These are phyloP conservation scores for Colletotrichum incanum DNA, from an alignment of 2,329 filamentous ascomycete genomes.

Conservation along the genomic window DNA sequence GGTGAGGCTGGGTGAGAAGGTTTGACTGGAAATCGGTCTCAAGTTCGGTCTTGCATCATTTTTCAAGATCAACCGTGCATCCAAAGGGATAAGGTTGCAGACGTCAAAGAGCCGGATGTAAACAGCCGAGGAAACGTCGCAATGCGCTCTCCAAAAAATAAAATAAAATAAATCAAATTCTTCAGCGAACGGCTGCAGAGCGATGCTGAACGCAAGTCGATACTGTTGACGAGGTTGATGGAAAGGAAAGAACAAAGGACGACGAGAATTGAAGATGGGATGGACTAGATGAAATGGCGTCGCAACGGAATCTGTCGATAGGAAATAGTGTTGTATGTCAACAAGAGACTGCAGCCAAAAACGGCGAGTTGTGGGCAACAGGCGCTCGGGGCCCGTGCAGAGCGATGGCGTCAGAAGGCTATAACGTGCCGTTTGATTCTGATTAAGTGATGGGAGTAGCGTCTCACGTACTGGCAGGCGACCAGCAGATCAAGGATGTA, in stretches of 20 bases:
- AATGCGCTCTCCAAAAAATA: background rate
- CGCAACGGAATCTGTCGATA: slow-evolving; percentile 2
- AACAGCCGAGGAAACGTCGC: background rate
- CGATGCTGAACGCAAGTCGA: background rate
- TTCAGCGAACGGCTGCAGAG: background rate
- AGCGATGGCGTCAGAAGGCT: slow-evolving; percentile 35
- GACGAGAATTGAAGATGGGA: background rate
- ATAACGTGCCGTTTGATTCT: slow-evolving; percentile 27
- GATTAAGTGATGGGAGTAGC: slow-evolving; percentile 28
- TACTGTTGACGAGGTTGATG: too few species aligned
- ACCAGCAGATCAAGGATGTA: slow-evolving; percentile 37
- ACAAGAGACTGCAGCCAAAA: background rate
- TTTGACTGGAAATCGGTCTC: background rate
- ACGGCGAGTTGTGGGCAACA: background rate
- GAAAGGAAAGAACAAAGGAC: background rate
- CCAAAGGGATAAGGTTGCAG: slow-evolving; percentile 30
- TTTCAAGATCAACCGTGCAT: slow-evolving; percentile 19
- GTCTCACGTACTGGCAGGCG: slow-evolving; percentile 36
- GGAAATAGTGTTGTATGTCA: slow-evolving; percentile 6
- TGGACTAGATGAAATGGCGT: background rate
- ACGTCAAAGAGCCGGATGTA: slow-evolving; percentile 15
- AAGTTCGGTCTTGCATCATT: slow-evolving; percentile 11
- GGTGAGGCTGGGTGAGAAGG: background rate
- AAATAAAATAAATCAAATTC: background rate
- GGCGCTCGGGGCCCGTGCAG: slow-evolving; percentile 32